Percentiles rank a stretch among this genome's conserved stretches.
Conservation (phyloP, 345 rosid genomes). For the Moringa oleifera region DNA sequence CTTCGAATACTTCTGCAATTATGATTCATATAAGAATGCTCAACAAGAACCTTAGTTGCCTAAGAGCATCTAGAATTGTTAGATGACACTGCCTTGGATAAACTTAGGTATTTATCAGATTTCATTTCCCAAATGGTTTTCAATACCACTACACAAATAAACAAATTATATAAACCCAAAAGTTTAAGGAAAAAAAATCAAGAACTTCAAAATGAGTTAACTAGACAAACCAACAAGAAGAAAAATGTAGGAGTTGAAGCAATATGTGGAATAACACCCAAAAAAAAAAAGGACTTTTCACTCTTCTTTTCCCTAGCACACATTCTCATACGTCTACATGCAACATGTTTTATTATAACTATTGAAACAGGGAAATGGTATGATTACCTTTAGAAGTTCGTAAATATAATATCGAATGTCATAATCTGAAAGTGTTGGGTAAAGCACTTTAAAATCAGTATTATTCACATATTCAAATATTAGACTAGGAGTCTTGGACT, state of each 20-base stretch:
- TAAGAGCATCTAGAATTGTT: neutral
- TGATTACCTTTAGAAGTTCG: slow-evolving; percentile 78
- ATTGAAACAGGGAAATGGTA: slow-evolving; percentile 6
- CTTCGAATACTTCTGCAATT: too few relatives aligned
- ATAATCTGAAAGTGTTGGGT: slow-evolving; percentile 80
- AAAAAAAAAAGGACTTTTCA: neutral
- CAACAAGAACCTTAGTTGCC: neutral
- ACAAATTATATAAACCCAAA: neutral
- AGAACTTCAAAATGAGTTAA: neutral
- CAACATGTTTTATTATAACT: neutral
- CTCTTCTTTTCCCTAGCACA: neutral
- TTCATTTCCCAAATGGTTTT: neutral
- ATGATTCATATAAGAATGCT: neutral
- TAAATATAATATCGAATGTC: slow-evolving; percentile 85
- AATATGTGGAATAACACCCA: neutral
- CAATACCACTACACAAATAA: too few relatives aligned
- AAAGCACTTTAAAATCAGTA: slow-evolving; percentile 90
- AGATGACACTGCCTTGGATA: neutral
- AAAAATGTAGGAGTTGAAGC: neutral
- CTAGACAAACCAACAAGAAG: neutral
- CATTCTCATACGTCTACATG: neutral
- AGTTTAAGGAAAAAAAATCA: neutral
- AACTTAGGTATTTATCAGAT: neutral
- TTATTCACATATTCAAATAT: slow-evolving; percentile 92
- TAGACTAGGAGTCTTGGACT: slow-evolving; percentile 90